A percentile compares a stretch with the other conserved stretches of the same genome.
phyloP scores from a whole-genome alignment of 345 rosid genomes.

The Eucalyptus erythrocorys region DNA sequence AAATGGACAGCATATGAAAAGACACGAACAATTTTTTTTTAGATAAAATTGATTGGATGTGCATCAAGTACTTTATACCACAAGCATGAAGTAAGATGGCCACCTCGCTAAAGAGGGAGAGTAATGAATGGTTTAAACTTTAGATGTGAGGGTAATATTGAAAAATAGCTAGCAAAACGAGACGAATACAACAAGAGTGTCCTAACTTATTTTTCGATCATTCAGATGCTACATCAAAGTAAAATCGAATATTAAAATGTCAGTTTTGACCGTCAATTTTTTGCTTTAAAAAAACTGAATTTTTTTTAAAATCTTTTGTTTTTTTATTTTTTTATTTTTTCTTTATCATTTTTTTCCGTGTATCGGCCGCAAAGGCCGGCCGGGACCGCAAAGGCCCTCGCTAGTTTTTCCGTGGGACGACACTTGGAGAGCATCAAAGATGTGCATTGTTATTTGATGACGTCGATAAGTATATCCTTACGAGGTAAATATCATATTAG shows the following conservation, averaged over 20 bases:
- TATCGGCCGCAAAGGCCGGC: fast-evolving
- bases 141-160: background rate
- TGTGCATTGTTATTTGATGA: no score
- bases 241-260: no score
- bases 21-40: fast-evolving
- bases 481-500: no score
- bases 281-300: no score
- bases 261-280: fast-evolving
- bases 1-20: background rate
- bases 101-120: fast-evolving
- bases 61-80: fast-evolving
- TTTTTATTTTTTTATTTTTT: no score
- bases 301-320: no score
- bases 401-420: no score
- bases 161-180: background rate
- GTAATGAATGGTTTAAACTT: background rate
- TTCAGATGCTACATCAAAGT: fast-evolving
- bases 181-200: fast-evolving
- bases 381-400: no score
- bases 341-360: background rate
- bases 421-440: no score
- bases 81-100: background rate
- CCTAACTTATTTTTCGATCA: fast-evolving
- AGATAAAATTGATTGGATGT: fast-evolving
- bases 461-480: no score